Conservation (phyloP, 2,329 filamentous ascomycete species). For the Setomelanomma holmii region DNA sequence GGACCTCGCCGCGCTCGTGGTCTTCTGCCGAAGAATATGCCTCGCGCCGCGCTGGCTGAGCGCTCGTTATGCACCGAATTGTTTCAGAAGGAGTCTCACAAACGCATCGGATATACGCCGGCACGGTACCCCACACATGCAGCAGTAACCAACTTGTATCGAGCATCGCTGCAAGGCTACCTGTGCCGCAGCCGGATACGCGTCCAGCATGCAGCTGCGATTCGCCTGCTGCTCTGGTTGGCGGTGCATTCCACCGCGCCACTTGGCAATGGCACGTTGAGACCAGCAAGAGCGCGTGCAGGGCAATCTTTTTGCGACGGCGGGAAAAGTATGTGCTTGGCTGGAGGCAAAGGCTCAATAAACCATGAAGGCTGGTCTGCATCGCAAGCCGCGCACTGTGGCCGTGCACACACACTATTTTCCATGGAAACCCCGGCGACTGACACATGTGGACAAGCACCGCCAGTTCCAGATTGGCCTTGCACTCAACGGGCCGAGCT, state of each 20-base stretch:
- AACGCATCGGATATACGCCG: conserved; percentile 26
- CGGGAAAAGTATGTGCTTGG: conserved; percentile 17
- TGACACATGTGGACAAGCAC: conserved; percentile 22
- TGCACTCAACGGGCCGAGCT: conserved; percentile 32
- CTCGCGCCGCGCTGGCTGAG: conserved; percentile 3
- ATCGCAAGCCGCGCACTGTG: conserved; percentile 15
- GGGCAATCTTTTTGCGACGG: conserved; percentile 17
- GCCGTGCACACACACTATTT: conserved; percentile 28
- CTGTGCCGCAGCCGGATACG: conserved; percentile 19
- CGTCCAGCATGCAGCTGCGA: conserved; percentile 11
- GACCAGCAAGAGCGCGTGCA: conserved; percentile 11
- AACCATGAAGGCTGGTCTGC: conserved; percentile 6
- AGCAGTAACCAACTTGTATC: conserved; percentile 14
- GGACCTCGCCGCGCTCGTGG: background rate
- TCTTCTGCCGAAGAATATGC: conserved; percentile 10
- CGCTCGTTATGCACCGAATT: conserved; percentile 6
- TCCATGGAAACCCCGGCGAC: conserved; percentile 32
- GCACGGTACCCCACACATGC: conserved; percentile 13
- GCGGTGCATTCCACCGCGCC: conserved; percentile 24
- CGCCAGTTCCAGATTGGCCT: conserved; percentile 4
- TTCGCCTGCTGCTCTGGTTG: conserved; percentile 19
- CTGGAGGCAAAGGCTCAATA: conserved; percentile 15
- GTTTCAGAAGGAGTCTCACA: conserved; percentile 23
- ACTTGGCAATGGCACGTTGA: conserved; percentile 19
- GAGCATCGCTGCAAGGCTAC: conserved; percentile 1